Percentiles rank a stretch among this genome's conserved stretches.
phyloP scores from a whole-genome alignment of 106 monocot genomes.

The Hemerocallis citrina region DNA sequence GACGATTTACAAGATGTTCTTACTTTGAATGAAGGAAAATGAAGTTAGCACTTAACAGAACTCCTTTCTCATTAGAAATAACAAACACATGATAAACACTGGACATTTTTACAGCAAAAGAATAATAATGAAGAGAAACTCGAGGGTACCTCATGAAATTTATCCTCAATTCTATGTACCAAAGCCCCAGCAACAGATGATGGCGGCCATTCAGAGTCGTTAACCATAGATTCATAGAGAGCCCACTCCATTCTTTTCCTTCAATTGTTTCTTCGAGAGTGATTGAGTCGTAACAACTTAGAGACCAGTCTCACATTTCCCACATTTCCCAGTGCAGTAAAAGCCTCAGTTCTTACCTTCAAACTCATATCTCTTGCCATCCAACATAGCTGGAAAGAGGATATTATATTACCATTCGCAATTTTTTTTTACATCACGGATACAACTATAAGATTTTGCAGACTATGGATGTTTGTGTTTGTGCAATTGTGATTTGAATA shows the following conservation, averaged over 20 bases:
- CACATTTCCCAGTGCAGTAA: constrained; percentile 64
- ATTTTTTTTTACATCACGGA: too few relatives aligned
- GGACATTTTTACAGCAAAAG: constrained; percentile 2
- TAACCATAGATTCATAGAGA: constrained; percentile 10
- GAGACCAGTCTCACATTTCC: constrained; percentile 50
- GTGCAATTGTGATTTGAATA: too few relatives aligned
- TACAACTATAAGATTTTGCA: too few relatives aligned
- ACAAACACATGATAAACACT: too few relatives aligned
- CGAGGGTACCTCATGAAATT: constrained; percentile 75
- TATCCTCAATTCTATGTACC: constrained; percentile 90
- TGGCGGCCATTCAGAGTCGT: constrained; percentile 25
- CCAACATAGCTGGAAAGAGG: constrained; percentile 50
- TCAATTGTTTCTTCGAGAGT: constrained; percentile 64
- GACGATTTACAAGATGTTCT: constrained; percentile 57
- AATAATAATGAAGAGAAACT: too few relatives aligned
- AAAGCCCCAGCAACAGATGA: constrained; percentile 70
- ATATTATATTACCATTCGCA: neutral
- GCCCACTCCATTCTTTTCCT: constrained; percentile 16
- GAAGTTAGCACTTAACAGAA: neutral
- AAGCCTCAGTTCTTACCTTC: constrained; percentile 69
- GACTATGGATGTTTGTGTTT: neutral
- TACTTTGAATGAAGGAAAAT: constrained; percentile 40
- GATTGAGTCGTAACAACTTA: constrained; percentile 65
- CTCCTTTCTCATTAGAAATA: neutral
- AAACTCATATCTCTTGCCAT: constrained; percentile 85